phyloP scores from a whole-genome alignment of 2,329 filamentous ascomycete species.

The Cercospora sp. region DNA sequence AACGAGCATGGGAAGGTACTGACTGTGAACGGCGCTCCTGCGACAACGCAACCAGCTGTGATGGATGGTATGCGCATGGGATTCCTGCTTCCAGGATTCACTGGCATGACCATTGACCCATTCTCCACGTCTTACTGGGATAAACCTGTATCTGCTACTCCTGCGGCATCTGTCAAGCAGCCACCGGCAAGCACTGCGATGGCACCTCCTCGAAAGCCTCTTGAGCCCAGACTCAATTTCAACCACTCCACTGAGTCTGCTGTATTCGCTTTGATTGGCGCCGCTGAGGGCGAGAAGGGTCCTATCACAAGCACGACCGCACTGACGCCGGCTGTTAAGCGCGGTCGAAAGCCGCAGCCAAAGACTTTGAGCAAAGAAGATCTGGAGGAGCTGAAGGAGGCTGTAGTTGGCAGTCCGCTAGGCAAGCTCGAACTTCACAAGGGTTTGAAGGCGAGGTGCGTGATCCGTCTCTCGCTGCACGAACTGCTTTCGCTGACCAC shows the following conservation, averaged over 20 bases:
- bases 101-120: constrained; percentile 69
- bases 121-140: constrained; percentile 82
- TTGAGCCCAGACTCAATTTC: constrained; percentile 42
- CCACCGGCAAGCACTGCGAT: constrained; percentile 28
- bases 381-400: constrained; percentile 66
- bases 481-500: constrained; percentile 17
- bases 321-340: constrained; percentile 33
- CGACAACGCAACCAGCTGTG: constrained; percentile 36
- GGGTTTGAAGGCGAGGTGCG: constrained; percentile 67
- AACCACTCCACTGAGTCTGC: constrained; percentile 23
- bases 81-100: constrained; percentile 34
- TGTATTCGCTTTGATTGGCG: constrained; percentile 32
- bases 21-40: constrained; percentile 48
- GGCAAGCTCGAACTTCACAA: constrained; percentile 75
- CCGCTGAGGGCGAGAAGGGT: constrained; percentile 37
- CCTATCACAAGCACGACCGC: constrained; percentile 37
- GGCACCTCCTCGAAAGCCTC: constrained; percentile 46
- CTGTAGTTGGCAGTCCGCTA: constrained; percentile 68
- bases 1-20: constrained; percentile 53
- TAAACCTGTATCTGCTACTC: constrained; percentile 32
- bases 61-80: constrained; percentile 36
- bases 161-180: constrained; percentile 29
- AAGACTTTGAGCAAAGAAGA: constrained; percentile 59
- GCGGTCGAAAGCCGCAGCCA: constrained; percentile 39
- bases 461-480: constrained; percentile 3